Evolutionary conservation across 2,329 filamentous ascomycete genomes (phyloP).

Genomic region (Xenoacremonium recifei): DNA sequence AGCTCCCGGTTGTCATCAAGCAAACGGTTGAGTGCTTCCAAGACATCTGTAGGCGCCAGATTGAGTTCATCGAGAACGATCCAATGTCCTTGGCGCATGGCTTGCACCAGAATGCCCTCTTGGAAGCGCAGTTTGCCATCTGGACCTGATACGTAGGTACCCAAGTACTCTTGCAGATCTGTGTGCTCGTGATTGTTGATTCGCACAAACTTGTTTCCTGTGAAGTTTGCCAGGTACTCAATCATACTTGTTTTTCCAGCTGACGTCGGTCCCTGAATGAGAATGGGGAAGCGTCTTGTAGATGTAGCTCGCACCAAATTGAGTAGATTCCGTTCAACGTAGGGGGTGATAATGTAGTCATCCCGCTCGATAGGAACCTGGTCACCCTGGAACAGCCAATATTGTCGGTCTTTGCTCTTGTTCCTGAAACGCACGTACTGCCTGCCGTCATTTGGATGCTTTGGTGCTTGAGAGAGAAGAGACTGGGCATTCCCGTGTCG

Average conservation of each 20-base stretch:
- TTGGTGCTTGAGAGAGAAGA: conserved; percentile 75
- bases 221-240: conserved; percentile 94
- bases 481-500: conserved; percentile 65
- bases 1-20: conserved; percentile 96
- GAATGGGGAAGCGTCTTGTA: conserved; percentile 85
- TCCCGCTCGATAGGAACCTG: conserved; percentile 64
- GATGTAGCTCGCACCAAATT: conserved; percentile 93
- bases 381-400: conserved; percentile 82
- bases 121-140: conserved; percentile 88
- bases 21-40: conserved; percentile 92
- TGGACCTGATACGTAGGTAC: conserved; percentile 83
- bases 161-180: conserved; percentile 95
- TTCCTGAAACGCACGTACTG: conserved; percentile 78
- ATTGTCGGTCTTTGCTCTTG: conserved; percentile 65
- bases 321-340: conserved; percentile 90
- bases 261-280: conserved; percentile 95
- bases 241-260: conserved; percentile 99
- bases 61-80: conserved; percentile 98
- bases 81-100: conserved; percentile 91
- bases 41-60: conserved; percentile 90
- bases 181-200: conserved; percentile 99
- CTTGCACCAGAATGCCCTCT: conserved; percentile 90
- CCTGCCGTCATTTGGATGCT: conserved; percentile 71
- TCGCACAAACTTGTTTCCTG: conserved; percentile 93
- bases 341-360: conserved; percentile 96